phyloP scores from a whole-genome alignment of 192 early-diverging fungal genomes.

The Coemansia aciculifera region DNA sequence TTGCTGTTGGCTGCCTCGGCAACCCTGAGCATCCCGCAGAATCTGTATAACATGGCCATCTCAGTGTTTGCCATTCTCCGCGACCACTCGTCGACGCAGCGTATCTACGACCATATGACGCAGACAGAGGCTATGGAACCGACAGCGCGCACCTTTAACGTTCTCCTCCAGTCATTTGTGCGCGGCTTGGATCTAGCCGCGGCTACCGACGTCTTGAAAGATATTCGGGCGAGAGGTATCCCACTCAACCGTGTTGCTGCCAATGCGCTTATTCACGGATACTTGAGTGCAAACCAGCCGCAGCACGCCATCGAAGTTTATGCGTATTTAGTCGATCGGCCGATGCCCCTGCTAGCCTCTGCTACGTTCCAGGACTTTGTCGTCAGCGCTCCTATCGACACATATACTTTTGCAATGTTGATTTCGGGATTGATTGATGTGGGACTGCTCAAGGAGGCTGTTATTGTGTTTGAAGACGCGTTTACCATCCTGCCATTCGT shows the following conservation, averaged over 20 bases:
- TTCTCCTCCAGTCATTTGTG: constrained; percentile 29
- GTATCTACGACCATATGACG: constrained; percentile 36
- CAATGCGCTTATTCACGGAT: constrained; percentile 28
- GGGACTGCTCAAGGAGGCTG: constrained; percentile 23
- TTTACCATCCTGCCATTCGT: constrained; percentile 34
- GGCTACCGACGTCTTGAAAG: constrained; percentile 15
- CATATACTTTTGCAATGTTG: constrained; percentile 29
- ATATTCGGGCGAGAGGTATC: constrained; percentile 9
- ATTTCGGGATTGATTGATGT: constrained; percentile 24
- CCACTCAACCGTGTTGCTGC: constrained; percentile 25
- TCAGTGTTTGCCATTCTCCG: constrained; percentile 27
- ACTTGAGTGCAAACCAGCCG: constrained; percentile 11
- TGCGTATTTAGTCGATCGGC: constrained; percentile 36
- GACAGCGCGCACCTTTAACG: constrained; percentile 30
- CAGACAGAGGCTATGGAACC: constrained; percentile 23
- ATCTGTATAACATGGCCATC: constrained; percentile 42
- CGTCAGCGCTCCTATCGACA: constrained; percentile 15
- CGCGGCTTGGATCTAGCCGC: constrained; percentile 17
- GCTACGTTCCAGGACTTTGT: constrained; percentile 21
- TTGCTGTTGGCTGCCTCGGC: constrained; percentile 1
- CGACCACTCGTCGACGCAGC: constrained; percentile 25
- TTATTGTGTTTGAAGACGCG: constrained; percentile 45
- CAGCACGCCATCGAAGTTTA: constrained; percentile 27
- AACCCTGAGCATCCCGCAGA: constrained; percentile 13
- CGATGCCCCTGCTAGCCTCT: constrained; percentile 19